Evolutionary conservation across 2,329 filamentous ascomycete species (phyloP).

Genomic region (Pyricularia grisea): DNA sequence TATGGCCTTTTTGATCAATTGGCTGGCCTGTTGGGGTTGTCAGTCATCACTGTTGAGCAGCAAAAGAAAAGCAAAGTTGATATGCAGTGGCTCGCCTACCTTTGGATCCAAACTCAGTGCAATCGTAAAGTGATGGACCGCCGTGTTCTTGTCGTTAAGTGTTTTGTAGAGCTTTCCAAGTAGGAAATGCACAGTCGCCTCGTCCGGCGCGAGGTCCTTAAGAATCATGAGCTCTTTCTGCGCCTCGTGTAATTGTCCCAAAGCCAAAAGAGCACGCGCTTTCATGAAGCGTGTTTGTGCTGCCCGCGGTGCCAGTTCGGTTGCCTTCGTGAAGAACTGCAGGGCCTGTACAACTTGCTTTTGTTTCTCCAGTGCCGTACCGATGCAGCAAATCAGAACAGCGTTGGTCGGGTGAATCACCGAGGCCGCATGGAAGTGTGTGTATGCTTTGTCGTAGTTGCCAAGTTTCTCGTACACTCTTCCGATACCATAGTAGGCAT

Average conservation of each 20-base stretch:
- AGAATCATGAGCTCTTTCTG: slow-evolving; percentile 77
- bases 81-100: slow-evolving; percentile 42
- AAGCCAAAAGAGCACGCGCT: slow-evolving; percentile 72
- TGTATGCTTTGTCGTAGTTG: slow-evolving; percentile 82
- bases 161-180: slow-evolving; percentile 75
- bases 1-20: slow-evolving; percentile 94
- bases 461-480: slow-evolving; percentile 83
- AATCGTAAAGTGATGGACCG: slow-evolving; percentile 91
- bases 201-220: slow-evolving; percentile 85
- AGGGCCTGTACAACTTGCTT: slow-evolving; percentile 73
- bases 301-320: slow-evolving; percentile 70
- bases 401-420: slow-evolving; percentile 90
- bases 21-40: slow-evolving; percentile 56
- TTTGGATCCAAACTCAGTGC: slow-evolving; percentile 94
- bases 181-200: slow-evolving; percentile 92
- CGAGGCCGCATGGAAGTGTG: slow-evolving; percentile 82
- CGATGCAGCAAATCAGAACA: slow-evolving; percentile 86
- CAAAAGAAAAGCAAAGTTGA: background rate
- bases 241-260: slow-evolving; percentile 62
- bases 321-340: slow-evolving; percentile 71
- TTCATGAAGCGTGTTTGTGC: slow-evolving; percentile 88
- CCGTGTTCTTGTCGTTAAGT: slow-evolving; percentile 62
- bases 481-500: slow-evolving; percentile 90
- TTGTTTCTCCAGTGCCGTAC: slow-evolving; percentile 79
- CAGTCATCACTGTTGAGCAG: slow-evolving; percentile 14